Evolutionary conservation across 2,329 filamentous ascomycete species (phyloP), one percentile per base, ranked within the genome.

Genomic region (Epicoccum nigrum): DNA sequence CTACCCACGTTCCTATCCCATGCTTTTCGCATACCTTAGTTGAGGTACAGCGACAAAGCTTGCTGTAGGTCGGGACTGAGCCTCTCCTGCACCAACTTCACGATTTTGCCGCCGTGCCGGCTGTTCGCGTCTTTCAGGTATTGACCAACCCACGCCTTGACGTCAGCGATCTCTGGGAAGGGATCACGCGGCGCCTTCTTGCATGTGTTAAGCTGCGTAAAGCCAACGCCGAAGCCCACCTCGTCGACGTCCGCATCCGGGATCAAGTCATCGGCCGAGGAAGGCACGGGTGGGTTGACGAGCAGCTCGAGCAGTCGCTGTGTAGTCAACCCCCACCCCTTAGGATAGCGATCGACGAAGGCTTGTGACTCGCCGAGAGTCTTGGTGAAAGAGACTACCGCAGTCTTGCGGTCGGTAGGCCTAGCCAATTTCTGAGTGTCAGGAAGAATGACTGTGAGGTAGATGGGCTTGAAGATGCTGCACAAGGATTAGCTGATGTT

Each of bases 211-310:
- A 99, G 83, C 25, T 90, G 87, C 0, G 94, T 97, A 76, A 96
- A 99, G 7, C 92, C 93, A 59, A 97, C 86, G 20, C 94, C 94
- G 68, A 99, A 99, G 21, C 90, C 88, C 60, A 97, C 86, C 71
- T 99, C 94, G 65, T 99, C 94, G 20, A 96, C 89, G 65, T 97
- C 93, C 3, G 91, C 87, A 70, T 97, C 94, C 9, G 86, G 84
- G 57, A 96, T 87, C 42, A 90, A 77, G 60, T 95, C 91, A 50
- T 87, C 86, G 28, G 82, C 77, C 1, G 87, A 83, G 13, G 79
- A 76, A 6, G 82, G 80, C 4, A 93, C 83, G 28, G 93, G 92
- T 20, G 93, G 90, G 74, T 96, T 95, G 69, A 93, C 88, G 7
- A 99, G 82, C 12, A 97, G 82, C 63, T 93, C 91, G 33, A 99